Evolutionary conservation across 1,284 basidiomycete genomes (phyloP).

Genomic region (Vanrija sp.): DNA sequence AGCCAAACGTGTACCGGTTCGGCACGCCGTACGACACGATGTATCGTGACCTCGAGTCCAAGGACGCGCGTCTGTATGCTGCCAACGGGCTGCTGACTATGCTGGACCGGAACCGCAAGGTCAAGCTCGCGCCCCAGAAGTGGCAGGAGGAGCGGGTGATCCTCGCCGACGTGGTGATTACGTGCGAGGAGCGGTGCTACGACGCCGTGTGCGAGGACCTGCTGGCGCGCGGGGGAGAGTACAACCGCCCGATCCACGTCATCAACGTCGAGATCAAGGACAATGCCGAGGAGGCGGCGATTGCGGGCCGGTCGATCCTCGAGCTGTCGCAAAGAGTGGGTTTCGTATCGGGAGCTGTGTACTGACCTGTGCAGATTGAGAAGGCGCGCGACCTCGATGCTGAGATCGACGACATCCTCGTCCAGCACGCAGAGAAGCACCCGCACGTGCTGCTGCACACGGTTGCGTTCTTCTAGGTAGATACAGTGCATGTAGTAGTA

Average conservation of each 20-base stretch:
- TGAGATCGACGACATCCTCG: conserved; percentile 81
- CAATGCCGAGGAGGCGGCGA: conserved; percentile 95
- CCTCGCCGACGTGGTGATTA: conserved; percentile 92
- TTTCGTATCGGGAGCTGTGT: conserved; percentile 6
- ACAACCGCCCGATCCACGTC: conserved; percentile 89
- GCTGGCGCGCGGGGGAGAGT: conserved; percentile 80
- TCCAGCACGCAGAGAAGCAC: conserved; percentile 78
- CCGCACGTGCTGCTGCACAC: conserved; percentile 90
- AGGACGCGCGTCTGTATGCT: conserved; percentile 88
- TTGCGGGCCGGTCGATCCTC: conserved; percentile 91
- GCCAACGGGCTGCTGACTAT: conserved; percentile 95
- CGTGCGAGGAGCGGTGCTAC: conserved; percentile 98
- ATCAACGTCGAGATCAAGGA: conserved; percentile 99
- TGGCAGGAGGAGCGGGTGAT: conserved; percentile 85
- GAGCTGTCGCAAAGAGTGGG: conserved; percentile 86
- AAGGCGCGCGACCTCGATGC: conserved; percentile 78
- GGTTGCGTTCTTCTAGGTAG: conserved; percentile 71
- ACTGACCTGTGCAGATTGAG: conserved; percentile 66
- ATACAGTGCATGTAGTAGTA: neutral
- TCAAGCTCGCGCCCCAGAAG: conserved; percentile 90
- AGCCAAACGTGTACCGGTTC: conserved; percentile 95
- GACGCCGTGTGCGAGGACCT: conserved; percentile 98
- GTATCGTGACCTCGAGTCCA: conserved; percentile 82
- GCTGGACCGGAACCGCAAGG: conserved; percentile 90
- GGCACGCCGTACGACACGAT: conserved; percentile 98